Conservation (phyloP, 139 green algal species). For the Haematococcus lacustris region DNA sequence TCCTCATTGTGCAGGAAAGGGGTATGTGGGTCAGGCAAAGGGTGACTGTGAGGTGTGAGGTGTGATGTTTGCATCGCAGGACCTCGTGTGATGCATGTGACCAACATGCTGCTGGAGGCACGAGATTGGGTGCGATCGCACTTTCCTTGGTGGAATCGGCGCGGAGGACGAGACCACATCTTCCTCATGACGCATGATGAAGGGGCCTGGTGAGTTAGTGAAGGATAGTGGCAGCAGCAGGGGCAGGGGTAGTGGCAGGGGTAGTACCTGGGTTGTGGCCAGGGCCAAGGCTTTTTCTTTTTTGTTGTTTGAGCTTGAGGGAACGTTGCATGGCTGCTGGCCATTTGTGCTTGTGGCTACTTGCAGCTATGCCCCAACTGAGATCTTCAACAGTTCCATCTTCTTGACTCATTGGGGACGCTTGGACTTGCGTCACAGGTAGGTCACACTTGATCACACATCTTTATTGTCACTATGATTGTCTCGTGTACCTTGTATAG, state of each 20-base stretch:
- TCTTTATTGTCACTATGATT: too few species aligned
- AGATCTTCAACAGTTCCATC: slow-evolving; percentile 39
- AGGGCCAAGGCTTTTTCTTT: too few species aligned
- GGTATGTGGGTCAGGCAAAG: neutral
- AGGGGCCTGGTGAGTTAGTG: slow-evolving; percentile 17
- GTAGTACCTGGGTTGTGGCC: too few species aligned
- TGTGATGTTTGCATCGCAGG: neutral
- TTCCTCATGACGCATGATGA: slow-evolving; percentile 41
- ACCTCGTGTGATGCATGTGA: slow-evolving; percentile 38
- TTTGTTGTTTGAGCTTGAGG: neutral
- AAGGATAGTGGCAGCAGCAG: too few species aligned
- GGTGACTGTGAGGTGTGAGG: neutral
- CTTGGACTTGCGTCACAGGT: slow-evolving; percentile 13
- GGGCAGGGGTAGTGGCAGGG: too few species aligned
- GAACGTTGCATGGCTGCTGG: neutral
- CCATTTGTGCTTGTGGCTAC: neutral
- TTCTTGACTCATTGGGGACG: slow-evolving; percentile 50
- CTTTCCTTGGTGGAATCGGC: slow-evolving; percentile 30
- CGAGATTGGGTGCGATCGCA: slow-evolving; percentile 33
- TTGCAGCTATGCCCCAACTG: slow-evolving; percentile 7
- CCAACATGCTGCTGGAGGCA: slow-evolving; percentile 38
- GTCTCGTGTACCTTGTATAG: too few species aligned
- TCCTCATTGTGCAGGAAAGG: neutral
- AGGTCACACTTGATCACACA: neutral
- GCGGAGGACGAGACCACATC: slow-evolving; percentile 42